These are phyloP conservation scores for Pseudogymnoascus sp. DNA, from an alignment of 2,329 filamentous ascomycete species.

Conservation along the genomic window DNA sequence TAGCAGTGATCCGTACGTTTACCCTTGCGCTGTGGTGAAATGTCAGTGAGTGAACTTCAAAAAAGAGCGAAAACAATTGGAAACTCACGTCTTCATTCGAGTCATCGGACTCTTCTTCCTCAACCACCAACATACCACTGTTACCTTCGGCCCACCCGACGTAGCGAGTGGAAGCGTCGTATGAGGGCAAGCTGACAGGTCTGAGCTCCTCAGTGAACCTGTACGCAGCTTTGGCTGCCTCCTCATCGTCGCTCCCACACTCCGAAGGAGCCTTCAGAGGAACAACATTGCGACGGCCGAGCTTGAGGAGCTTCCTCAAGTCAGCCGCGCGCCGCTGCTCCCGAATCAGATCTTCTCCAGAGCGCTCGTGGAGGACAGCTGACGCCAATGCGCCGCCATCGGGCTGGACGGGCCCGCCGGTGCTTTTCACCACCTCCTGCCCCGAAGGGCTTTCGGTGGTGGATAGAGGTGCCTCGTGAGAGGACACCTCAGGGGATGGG, in stretches of 20 bases:
- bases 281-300: conserved; percentile 3
- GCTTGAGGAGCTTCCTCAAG: neutral
- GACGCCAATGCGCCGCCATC: neutral
- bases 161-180: conserved; percentile 1
- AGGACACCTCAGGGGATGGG: conserved; percentile 6
- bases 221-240: conserved; percentile 9
- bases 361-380: conserved; percentile 1
- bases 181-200: neutral
- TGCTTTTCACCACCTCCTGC: conserved; percentile 1
- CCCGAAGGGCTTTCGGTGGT: neutral
- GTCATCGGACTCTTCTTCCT: neutral
- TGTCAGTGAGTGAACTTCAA: neutral
- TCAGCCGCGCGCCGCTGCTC: neutral
- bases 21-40: neutral
- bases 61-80: neutral
- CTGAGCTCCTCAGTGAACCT: conserved; percentile 4
- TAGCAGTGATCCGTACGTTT: neutral
- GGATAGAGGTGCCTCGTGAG: neutral
- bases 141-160: neutral
- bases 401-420: neutral
- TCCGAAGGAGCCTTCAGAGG: neutral
- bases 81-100: neutral
- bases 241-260: conserved; percentile 7
- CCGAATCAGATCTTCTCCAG: neutral
- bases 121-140: neutral